phyloP scores from a whole-genome alignment of 2,329 filamentous ascomycete species.

The Sclerotinia subarctica region DNA sequence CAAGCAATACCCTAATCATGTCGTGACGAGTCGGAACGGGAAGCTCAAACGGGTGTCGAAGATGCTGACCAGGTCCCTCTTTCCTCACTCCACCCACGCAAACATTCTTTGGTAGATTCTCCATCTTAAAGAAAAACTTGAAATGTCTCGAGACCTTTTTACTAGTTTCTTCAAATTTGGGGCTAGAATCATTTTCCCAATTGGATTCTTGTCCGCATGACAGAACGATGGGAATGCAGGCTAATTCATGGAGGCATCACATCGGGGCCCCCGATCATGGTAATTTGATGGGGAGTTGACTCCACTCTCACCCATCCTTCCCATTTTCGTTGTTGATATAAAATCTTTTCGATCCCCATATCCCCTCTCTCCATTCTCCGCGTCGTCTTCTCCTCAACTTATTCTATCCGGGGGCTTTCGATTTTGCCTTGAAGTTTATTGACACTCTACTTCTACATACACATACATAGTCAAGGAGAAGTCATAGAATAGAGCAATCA shows the following conservation, averaged over 20 bases:
- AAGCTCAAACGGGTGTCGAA: neutral
- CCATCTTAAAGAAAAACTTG: constrained; percentile 11
- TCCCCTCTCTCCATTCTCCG: constrained; percentile 11
- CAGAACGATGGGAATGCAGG: constrained; percentile 6
- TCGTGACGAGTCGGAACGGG: constrained; percentile 1
- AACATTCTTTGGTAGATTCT: constrained; percentile 5
- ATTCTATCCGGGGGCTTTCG: constrained; percentile 1
- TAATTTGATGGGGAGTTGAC: constrained; percentile 1
- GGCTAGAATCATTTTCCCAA: constrained; percentile 3
- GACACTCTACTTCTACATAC: neutral
- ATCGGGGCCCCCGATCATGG: constrained; percentile 1
- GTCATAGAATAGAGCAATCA: neutral
- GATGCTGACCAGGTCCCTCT: neutral
- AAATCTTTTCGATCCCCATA: neutral
- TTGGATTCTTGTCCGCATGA: constrained; percentile 1
- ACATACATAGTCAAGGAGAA: neutral
- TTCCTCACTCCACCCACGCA: neutral
- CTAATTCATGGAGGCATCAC: constrained; percentile 9
- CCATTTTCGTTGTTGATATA: neutral
- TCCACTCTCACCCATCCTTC: neutral
- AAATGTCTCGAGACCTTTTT: neutral
- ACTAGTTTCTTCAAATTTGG: constrained; percentile 5
- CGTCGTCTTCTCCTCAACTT: neutral
- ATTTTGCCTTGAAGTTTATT: constrained; percentile 6
- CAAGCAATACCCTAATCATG: constrained; percentile 1